Base-by-base conservation (phyloP, 23 red algal species). In the Cyanidioschyzon merolae region DNA sequence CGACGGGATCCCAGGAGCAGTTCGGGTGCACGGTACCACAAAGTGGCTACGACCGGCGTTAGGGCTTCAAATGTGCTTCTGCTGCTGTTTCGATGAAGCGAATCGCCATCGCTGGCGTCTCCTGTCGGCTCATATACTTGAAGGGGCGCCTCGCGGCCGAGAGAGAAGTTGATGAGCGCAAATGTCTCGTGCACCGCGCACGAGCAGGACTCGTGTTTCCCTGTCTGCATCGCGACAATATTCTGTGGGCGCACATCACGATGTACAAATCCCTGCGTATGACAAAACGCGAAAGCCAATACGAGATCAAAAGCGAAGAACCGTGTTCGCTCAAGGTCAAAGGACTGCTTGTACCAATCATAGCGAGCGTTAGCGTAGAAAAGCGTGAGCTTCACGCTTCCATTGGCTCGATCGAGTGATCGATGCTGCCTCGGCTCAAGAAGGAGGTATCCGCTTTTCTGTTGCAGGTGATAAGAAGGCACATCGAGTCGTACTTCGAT, bases 1-100 rank as follows among this genome's bases (percentile, higher is more conserved):
- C 59, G 58, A 7, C 38, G 37, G 1, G 80, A 83, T 29, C 68
- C 75, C 3, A 83, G 68, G 0, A 83, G 58, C 37, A 95, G 79
- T 37, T 83, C 80, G 1, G 80, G 80, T 15, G 80, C 80, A 1
- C 80, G 80, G 50, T 83, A 83, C 80, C 80, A 83, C 1, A 74
- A 59, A 37, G 80, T 83, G 1, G 80, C 80, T 0, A 83, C 67
- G 31, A 76, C 63, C 63, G 63, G 63, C n/a, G 63, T 71, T 7
- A 32, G 63, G 63, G 63, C 12, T 7, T 25, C 32, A 27, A 71
- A 71, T 32, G 63, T 27, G 32, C 16, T 7, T 27, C 63, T 25
- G 32, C 30, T 7, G 63, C n/a, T 71, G 63, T 71, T 71, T 7
- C 63, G 16, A 32, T 32, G 30, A 35, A 35, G 12, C 7, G 63